Evolutionary conservation across 495 filamentous ascomycete genomes (phyloP).

Genomic region (Annulohypoxylon nitens): DNA sequence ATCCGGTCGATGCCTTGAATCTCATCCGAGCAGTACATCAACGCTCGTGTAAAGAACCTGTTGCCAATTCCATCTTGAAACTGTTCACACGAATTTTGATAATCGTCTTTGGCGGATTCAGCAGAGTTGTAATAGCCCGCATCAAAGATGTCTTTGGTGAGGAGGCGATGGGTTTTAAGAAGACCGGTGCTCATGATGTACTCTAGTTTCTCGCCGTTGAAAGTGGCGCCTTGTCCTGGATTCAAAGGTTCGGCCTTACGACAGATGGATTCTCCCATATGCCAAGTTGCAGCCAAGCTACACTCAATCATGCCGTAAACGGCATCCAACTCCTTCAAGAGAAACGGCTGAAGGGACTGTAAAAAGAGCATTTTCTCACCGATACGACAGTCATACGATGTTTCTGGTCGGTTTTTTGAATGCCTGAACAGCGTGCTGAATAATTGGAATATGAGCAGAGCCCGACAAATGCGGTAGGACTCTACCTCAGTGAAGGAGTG

Average conservation of each 20-base stretch:
- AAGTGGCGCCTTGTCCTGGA: not conserved
- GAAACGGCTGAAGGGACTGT: not conserved
- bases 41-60: not conserved
- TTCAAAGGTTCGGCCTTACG: not conserved
- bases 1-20: not conserved
- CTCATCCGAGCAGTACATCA: not conserved
- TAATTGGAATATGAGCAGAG: conserved; percentile 2
- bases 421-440: not conserved
- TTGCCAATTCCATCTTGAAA: not conserved
- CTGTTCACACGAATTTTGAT: not conserved
- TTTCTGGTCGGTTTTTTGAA: not conserved
- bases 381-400: not conserved
- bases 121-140: not conserved
- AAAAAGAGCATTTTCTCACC: conserved; percentile 9
- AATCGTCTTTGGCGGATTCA: not conserved
- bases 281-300: not conserved
- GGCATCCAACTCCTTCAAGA: not conserved
- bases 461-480: conserved; percentile 12
- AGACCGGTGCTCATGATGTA: not conserved
- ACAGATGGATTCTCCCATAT: not conserved
- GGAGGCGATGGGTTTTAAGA: not conserved
- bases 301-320: conserved; percentile 19
- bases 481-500: conserved; percentile 5
- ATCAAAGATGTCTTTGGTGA: not conserved
- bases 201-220: not conserved